A percentile compares a stretch with the other conserved stretches of the same genome.
Conservation (phyloP, 257 asterid species). For the Jacaranda copaia region DNA sequence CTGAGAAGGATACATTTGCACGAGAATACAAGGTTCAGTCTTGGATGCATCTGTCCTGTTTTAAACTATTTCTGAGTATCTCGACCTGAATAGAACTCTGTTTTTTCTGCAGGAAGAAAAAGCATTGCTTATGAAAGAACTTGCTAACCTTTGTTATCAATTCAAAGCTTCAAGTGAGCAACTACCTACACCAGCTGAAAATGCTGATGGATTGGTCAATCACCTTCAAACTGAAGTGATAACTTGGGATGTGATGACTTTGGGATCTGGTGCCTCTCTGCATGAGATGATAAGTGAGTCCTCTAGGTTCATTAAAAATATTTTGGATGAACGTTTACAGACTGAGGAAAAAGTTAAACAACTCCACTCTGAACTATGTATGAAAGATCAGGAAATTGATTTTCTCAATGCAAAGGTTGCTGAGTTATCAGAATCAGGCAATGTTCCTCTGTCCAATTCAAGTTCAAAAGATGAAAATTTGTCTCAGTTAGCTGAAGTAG, state of each 20-base stretch:
- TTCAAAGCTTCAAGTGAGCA: slow-evolving; percentile 50
- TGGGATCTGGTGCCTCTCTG: slow-evolving; percentile 47
- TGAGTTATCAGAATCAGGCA: slow-evolving; percentile 53
- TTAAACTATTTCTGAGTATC: slow-evolving; percentile 23
- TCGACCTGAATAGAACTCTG: slow-evolving; percentile 35
- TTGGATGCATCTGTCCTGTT: slow-evolving; percentile 36
- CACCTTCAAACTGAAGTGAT: slow-evolving; percentile 31
- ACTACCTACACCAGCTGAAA: slow-evolving; percentile 37
- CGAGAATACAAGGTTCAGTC: slow-evolving; percentile 66
- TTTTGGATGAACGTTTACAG: slow-evolving; percentile 44
- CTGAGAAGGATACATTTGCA: slow-evolving; percentile 58
- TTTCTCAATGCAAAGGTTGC: slow-evolving; percentile 62
- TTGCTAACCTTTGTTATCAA: slow-evolving; percentile 51
- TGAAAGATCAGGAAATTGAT: slow-evolving; percentile 68
- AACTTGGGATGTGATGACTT: slow-evolving; percentile 19
- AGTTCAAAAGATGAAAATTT: slow-evolving; percentile 42
- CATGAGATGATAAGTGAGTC: slow-evolving; percentile 62
- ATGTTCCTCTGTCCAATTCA: slow-evolving; percentile 44
- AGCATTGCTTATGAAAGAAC: slow-evolving; percentile 52
- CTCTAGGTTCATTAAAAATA: slow-evolving; percentile 50
- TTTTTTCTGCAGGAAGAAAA: slow-evolving; percentile 73
- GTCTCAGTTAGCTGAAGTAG: slow-evolving; percentile 47
- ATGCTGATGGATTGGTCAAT: slow-evolving; percentile 41
- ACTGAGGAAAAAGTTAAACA: slow-evolving; percentile 53
- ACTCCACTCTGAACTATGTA: slow-evolving; percentile 51